phyloP scores from a whole-genome alignment of 495 filamentous ascomycete genomes.

The Hypoxylon cercidicola region DNA sequence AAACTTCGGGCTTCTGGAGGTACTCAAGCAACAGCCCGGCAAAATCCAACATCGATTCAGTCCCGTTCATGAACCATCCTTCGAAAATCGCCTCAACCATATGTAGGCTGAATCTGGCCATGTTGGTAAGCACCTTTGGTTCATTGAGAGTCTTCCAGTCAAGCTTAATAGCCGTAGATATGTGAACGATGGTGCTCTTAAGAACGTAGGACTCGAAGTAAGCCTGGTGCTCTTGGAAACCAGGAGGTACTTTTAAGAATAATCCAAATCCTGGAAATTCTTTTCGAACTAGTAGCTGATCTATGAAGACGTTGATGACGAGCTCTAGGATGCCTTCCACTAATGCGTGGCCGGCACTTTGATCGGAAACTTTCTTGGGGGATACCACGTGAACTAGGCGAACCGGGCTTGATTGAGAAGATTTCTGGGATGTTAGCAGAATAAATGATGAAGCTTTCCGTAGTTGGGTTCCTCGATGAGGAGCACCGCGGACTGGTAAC shows the following conservation, averaged over 20 bases:
- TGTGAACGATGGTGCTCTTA: slow-evolving; percentile 73
- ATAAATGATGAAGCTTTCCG: slow-evolving; percentile 90
- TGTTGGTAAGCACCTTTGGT: slow-evolving; percentile 84
- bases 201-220: slow-evolving; percentile 94
- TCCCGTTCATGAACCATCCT: slow-evolving; percentile 93
- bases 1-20: slow-evolving; percentile 85
- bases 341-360: slow-evolving; percentile 71
- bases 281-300: slow-evolving; percentile 83
- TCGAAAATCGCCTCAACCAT: slow-evolving; percentile 91
- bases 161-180: slow-evolving; percentile 74
- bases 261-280: slow-evolving; percentile 91
- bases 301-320: slow-evolving; percentile 78
- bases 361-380: slow-evolving; percentile 60
- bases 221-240: slow-evolving; percentile 91
- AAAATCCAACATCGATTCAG: slow-evolving; percentile 83
- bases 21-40: slow-evolving; percentile 86
- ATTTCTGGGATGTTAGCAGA: slow-evolving; percentile 77
- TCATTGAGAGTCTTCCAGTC: slow-evolving; percentile 79
- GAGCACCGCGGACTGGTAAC: slow-evolving; percentile 44
- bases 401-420: slow-evolving; percentile 65
- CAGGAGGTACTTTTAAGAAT: slow-evolving; percentile 88
- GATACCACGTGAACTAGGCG: slow-evolving; percentile 71
- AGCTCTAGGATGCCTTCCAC: slow-evolving; percentile 80
- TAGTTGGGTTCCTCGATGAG: slow-evolving; percentile 64
- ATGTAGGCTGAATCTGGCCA: slow-evolving; percentile 80